Percentiles rank a stretch among this genome's conserved stretches.
phyloP scores from a whole-genome alignment of 129 eudicot genomes.

The Chrysanthemum seticuspe region DNA sequence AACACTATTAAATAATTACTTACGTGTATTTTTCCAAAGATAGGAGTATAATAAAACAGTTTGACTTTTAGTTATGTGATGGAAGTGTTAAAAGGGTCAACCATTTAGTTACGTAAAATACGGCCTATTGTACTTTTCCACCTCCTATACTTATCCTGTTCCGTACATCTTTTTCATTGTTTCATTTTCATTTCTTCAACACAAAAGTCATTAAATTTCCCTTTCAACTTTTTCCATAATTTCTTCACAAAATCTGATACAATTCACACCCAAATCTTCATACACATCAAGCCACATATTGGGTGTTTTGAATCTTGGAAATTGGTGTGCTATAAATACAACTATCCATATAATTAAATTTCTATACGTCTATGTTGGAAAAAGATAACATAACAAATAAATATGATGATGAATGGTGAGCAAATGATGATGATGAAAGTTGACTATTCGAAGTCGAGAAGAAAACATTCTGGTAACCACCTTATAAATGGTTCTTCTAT shows the following conservation, averaged over 20 bases:
- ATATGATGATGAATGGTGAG: slow-evolving; percentile 22
- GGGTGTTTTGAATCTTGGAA: slow-evolving; percentile 15
- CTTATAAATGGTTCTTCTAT: slow-evolving; percentile 15
- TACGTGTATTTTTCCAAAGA: too few relatives aligned
- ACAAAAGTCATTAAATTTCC: slow-evolving; percentile 37
- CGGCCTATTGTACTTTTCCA: slow-evolving; percentile 39
- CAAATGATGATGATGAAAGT: slow-evolving; percentile 30
- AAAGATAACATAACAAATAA: not conserved
- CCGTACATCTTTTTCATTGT: slow-evolving; percentile 35
- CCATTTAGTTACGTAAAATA: slow-evolving; percentile 28
- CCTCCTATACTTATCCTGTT: slow-evolving; percentile 30
- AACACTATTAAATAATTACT: too few relatives aligned
- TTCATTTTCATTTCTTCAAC: slow-evolving; percentile 21
- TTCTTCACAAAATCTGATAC: slow-evolving; percentile 17
- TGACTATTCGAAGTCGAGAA: slow-evolving; percentile 36
- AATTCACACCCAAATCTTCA: slow-evolving; percentile 27
- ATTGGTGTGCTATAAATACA: slow-evolving; percentile 4
- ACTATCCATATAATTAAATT: not conserved
- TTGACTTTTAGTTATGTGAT: slow-evolving; percentile 15
- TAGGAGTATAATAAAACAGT: not conserved
- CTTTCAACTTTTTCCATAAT: slow-evolving; percentile 24
- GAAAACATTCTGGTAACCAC: slow-evolving; percentile 29
- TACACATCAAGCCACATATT: not conserved
- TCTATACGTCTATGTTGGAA: not conserved
- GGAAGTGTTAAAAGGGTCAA: slow-evolving; percentile 23